These are phyloP conservation scores for Plasmodium ovale DNA, from an alignment of 169 alveolate species.

Conservation along the genomic window DNA sequence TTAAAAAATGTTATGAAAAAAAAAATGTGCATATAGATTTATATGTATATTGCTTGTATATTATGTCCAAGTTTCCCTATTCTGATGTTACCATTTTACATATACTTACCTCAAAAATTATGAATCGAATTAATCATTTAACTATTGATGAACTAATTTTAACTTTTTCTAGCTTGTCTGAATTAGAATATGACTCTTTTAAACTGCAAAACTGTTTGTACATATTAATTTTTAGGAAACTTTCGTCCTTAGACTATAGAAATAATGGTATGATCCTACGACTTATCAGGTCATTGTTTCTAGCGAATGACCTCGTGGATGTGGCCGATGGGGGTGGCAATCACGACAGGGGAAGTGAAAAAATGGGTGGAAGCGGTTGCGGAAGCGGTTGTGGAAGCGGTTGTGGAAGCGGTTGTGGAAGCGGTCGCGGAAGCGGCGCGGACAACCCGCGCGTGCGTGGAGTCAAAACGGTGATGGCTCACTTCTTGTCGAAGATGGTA, in stretches of 20 bases:
- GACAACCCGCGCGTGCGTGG: not conserved
- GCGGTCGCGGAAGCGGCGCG: not conserved
- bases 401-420: not conserved
- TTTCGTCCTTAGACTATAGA: constrained; percentile 34
- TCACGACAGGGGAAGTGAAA: not conserved
- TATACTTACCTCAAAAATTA: constrained; percentile 3
- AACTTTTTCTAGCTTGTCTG: constrained; percentile 51
- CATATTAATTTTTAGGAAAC: constrained; percentile 19
- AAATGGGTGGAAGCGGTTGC: not conserved
- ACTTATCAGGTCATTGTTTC: constrained; percentile 23
- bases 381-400: too few species aligned
- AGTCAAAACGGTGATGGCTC: constrained; percentile 21
- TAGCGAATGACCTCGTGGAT: constrained; percentile 2
- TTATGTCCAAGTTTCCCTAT: constrained; percentile 62
- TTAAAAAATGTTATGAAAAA: not conserved
- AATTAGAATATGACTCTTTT: constrained; percentile 22
- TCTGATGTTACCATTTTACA: constrained; percentile 31
- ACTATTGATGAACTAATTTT: constrained; percentile 58
- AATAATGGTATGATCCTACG: constrained; percentile 17
- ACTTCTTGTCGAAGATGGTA: constrained; percentile 33
- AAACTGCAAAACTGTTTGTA: constrained; percentile 18
- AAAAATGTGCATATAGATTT: constrained; percentile 8
- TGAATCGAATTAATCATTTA: constrained; percentile 11
- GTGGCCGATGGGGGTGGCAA: not conserved
- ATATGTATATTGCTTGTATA: constrained; percentile 35